phyloP scores from a whole-genome alignment of 2,329 filamentous ascomycete species.

The Scedosporium apiospermum region DNA sequence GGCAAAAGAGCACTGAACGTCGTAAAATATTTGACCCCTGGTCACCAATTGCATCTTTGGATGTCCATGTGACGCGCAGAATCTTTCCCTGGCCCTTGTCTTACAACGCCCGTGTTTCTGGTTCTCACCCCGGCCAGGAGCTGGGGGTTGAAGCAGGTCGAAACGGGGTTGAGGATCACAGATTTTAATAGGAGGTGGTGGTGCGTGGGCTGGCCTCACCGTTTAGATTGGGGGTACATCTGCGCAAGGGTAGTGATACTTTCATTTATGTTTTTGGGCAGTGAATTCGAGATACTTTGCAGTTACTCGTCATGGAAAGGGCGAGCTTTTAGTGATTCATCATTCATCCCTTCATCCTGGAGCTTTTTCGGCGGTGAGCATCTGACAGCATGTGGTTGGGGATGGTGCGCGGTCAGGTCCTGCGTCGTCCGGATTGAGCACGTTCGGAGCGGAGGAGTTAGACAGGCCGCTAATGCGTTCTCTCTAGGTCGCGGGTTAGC shows the following conservation, averaged over 20 bases:
- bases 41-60: not conserved
- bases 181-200: not conserved
- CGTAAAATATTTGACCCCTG: not conserved
- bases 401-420: too few species aligned
- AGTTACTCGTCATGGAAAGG: too few species aligned
- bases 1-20: not conserved
- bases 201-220: not conserved
- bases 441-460: not conserved
- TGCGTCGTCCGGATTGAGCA: too few species aligned
- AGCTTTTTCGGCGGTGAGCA: too few species aligned
- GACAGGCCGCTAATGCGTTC: not conserved
- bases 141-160: not conserved
- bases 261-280: not conserved
- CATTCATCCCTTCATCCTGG: not conserved
- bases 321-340: too few species aligned
- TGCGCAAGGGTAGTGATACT: not conserved
- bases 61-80: conserved; percentile 1
- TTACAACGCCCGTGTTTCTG: not conserved
- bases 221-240: not conserved
- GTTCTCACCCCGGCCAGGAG: not conserved
- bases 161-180: not conserved
- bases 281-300: not conserved
- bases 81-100: not conserved
- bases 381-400: too few species aligned
- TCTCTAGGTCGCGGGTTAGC: not conserved